These are phyloP conservation scores for Aspergillus transmontanensis DNA, from an alignment of 2,329 filamentous ascomycete genomes.

Conservation along the genomic window DNA sequence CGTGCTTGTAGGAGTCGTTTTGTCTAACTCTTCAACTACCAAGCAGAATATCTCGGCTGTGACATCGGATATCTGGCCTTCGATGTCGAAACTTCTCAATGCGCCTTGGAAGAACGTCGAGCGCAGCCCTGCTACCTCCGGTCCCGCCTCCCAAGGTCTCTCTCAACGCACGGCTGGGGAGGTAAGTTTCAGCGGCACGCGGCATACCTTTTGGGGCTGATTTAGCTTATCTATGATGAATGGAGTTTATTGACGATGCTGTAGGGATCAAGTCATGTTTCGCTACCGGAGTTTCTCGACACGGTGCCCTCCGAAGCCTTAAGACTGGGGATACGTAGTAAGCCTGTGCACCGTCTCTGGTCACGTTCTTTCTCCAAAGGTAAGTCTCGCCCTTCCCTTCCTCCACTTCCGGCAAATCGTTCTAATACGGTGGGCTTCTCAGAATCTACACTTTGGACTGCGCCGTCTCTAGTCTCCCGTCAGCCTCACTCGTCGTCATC, in stretches of 20 bases:
- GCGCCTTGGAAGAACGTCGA: constrained; percentile 39
- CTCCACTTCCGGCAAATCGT: background rate
- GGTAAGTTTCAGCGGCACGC: constrained; percentile 7
- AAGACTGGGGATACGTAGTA: constrained; percentile 21
- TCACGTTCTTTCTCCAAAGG: constrained; percentile 23
- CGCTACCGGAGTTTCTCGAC: constrained; percentile 32
- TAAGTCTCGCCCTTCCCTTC: constrained; percentile 11
- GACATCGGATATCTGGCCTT: constrained; percentile 48
- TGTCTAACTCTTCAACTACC: constrained; percentile 16
- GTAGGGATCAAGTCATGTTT: constrained; percentile 17
- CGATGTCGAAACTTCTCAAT: constrained; percentile 42
- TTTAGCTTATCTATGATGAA: background rate
- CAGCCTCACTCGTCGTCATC: constrained; percentile 18
- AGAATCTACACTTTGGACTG: constrained; percentile 23
- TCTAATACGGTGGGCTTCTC: background rate
- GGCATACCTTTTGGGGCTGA: constrained; percentile 21
- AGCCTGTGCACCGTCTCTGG: constrained; percentile 21
- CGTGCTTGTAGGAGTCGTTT: background rate
- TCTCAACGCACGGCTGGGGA: constrained; percentile 19
- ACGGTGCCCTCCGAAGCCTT: constrained; percentile 29
- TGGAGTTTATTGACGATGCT: constrained; percentile 6
- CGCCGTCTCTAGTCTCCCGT: constrained; percentile 22
- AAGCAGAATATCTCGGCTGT: constrained; percentile 50
- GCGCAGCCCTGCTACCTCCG: constrained; percentile 22
- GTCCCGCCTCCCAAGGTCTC: constrained; percentile 14